Conservation (phyloP, 345 rosid genomes). For the Mallotus nudiflorus region DNA sequence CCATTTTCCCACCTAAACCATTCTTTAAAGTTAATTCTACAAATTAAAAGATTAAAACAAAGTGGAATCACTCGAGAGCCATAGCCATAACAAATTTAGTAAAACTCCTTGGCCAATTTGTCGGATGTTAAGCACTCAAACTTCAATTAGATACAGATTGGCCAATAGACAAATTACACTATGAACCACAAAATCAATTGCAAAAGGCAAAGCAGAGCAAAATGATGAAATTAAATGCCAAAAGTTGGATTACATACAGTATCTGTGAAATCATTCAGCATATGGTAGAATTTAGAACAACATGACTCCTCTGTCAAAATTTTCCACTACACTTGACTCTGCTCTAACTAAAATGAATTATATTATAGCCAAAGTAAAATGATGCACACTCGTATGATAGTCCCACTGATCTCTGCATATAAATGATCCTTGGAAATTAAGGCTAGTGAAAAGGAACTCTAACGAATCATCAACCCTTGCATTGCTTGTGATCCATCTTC, state of each 20-base stretch:
- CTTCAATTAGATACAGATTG: no score
- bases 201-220: neutral
- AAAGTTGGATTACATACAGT: neutral
- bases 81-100: no score
- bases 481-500: slow-evolving; percentile 74
- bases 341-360: neutral
- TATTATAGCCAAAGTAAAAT: neutral
- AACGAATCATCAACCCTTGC: slow-evolving; percentile 68
- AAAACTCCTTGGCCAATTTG: no score
- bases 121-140: no score
- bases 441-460: slow-evolving; percentile 4
- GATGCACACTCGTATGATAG: neutral
- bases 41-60: no score
- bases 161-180: no score
- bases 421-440: neutral
- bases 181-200: no score
- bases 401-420: neutral
- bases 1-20: no score
- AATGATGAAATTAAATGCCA: neutral
- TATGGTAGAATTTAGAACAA: neutral
- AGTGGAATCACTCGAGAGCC: no score
- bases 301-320: neutral
- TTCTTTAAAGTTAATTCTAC: no score
- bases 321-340: slow-evolving; percentile 4
- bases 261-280: neutral